Base-by-base conservation (phyloP, 306 rosid genomes). In the Quercus suber region DNA sequence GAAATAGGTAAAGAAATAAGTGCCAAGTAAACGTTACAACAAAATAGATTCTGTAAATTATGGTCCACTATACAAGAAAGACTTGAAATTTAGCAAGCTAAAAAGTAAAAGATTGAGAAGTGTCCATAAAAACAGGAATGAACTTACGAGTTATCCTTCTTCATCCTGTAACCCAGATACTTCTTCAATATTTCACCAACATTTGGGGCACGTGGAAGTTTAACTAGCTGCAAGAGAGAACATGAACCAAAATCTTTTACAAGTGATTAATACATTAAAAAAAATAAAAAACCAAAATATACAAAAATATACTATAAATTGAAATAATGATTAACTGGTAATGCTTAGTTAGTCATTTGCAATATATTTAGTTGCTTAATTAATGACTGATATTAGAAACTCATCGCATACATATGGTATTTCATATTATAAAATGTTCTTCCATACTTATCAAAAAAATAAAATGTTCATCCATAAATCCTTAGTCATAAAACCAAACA, bases 151-250 rank as follows among this genome's bases (percentile, higher is more conserved):
- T 85, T 97, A 84, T 86, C 89, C 85, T 89, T 90, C 87, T 88
- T 88, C 77, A 76, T 73, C 85, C 86, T 86, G 86, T 86, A 83
- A 69, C 87, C 93, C 69, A 85, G 79, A 85, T 94, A 94, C 45
- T 85, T 88, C 82, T 85, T 83, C 84, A 92, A 53, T 81, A 91
- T 89, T 79, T 91, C 92, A 52, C 86, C 89, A 28, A 92, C 93
- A 83, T 84, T 94, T 73, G 95, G 97, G 58, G 81, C 72, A 3
- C 97, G 93, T 23, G 99, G 97, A 82, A 94, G 97, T 84, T 89
- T 92, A 61, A 92, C 95, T 45, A 91, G 95, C 97, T 92, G 97
- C 90, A 88, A 75, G 49, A 63, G 25, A 58, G 49, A 71, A 84
- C 57, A 81, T 61, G 45, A 15, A 82, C 18, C 51, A 57, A 80